Percentiles rank a stretch among this genome's conserved stretches.
Conservation (phyloP, 805 yeast species). For the Candida nemodendra region DNA sequence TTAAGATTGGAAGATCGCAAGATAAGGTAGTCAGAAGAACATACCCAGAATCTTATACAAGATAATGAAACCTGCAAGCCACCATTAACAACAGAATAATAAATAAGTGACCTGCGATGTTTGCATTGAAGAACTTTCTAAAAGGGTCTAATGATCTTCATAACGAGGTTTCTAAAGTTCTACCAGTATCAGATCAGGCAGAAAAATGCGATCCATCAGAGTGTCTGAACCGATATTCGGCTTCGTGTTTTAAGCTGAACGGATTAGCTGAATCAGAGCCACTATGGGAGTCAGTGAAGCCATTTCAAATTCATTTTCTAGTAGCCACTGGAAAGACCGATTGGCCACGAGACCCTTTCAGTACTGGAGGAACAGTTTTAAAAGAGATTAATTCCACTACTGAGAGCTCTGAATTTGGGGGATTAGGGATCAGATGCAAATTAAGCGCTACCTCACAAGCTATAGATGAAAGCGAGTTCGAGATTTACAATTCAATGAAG, state of each 20-base stretch:
- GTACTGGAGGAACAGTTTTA: slow-evolving; percentile 33
- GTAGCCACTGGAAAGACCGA: slow-evolving; percentile 83
- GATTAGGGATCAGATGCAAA: slow-evolving; percentile 14
- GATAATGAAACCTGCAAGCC: no score
- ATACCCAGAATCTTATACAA: no score
- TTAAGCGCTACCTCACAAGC: slow-evolving; percentile 23
- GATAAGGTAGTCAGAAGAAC: no score
- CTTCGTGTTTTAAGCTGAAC: slow-evolving; percentile 39
- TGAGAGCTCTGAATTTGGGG: slow-evolving; percentile 26
- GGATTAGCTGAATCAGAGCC: slow-evolving; percentile 28
- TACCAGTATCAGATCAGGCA: slow-evolving; percentile 49
- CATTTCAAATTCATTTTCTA: slow-evolving; percentile 68
- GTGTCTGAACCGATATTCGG: slow-evolving; percentile 39
- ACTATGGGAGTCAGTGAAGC: slow-evolving; percentile 70
- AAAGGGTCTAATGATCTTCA: slow-evolving; percentile 13
- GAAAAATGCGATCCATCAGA: slow-evolving; percentile 48
- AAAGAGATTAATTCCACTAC: slow-evolving; percentile 19
- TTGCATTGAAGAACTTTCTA: slow-evolving; percentile 18
- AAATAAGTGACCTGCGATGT: no score
- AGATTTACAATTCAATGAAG: slow-evolving; percentile 40
- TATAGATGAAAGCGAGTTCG: slow-evolving; percentile 34
- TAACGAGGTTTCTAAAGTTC: slow-evolving; percentile 33
- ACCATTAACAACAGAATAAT: no score
- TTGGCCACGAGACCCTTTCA: slow-evolving; percentile 77
- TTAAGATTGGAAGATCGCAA: no score